Base-by-base conservation (phyloP, 208 protist genomes). In the Trichomonas vaginalis region DNA sequence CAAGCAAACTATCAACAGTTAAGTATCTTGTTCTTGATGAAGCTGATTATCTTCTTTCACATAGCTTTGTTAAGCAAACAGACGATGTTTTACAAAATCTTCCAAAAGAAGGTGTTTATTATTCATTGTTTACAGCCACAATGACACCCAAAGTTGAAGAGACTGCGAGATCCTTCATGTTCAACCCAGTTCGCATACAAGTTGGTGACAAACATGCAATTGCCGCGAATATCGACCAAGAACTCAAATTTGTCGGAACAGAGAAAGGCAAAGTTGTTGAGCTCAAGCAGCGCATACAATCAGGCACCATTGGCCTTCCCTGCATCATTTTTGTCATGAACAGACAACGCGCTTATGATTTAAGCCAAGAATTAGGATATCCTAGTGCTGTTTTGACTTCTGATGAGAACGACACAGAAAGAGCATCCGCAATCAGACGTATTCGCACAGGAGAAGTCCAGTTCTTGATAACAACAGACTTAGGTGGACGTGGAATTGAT, bases 401-500 rank as follows among this genome's bases (percentile, higher is more conserved):
- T 32, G 86, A 92, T 35, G 27, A 92, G 15, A 49, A 17, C 14
- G 86, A 92, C 17, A 51, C 4, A 2, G 45, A 92, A 32, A 40
- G 86, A 39, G 86, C 86, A 39, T 40, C 42, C 35, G 86, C 86
- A 37, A 92, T 92, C 17, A 42, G 86, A 39, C 48, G 17, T 15
- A 8, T 92, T 12, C 39, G 86, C 8, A 92, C 86, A 39, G 86
- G 86, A 2, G 45, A 48, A 23, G 14, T n/a, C 1, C 86, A 92
- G 32, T 51, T 92, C 37, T 51, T 92, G 9, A 92, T 92, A 2
- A 47, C 86, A 35, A 92, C 86, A 14, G 86, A 92, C 37, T 32
- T 92, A 1, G 96, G 95, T 35, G 86, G 95, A 46, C 79, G 97
- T 47, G 97, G 97, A 45, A 95, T 98, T 14, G 97, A 98, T 95